These are phyloP conservation scores for Mortierella sp. DNA, from an alignment of 371 early-diverging fungal genomes.

Conservation along the genomic window DNA sequence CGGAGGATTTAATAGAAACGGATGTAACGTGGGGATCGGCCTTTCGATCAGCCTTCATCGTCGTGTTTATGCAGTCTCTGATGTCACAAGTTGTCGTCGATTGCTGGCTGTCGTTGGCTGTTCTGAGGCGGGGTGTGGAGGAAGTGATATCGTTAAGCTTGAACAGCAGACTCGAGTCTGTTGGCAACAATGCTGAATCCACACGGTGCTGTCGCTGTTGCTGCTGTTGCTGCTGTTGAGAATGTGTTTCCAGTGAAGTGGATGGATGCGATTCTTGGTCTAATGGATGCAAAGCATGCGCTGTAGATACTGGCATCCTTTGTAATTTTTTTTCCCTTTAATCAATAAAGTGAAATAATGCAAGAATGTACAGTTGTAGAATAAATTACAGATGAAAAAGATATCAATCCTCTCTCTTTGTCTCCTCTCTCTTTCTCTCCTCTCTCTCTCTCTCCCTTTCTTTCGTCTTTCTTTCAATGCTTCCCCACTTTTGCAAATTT, in stretches of 20 bases:
- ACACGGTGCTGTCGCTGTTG: slow-evolving; percentile 3
- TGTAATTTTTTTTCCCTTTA: background rate
- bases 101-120: slow-evolving; percentile 16
- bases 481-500: background rate
- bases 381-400: background rate
- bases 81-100: background rate
- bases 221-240: background rate
- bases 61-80: slow-evolving; percentile 9
- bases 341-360: background rate
- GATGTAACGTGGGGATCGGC: slow-evolving; percentile 22
- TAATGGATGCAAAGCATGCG: slow-evolving; percentile 22
- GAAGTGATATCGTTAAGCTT: background rate
- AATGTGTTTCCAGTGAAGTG: background rate
- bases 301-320: slow-evolving; percentile 35
- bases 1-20: slow-evolving; percentile 3
- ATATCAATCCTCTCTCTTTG: too few relatives aligned
- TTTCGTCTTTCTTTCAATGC: background rate
- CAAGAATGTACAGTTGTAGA: background rate
- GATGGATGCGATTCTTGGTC: slow-evolving; percentile 5
- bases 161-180: background rate
- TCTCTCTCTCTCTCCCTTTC: too few relatives aligned
- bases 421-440: background rate
- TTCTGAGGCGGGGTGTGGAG: background rate
- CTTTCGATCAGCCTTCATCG: slow-evolving; percentile 44
- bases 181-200: background rate